These are phyloP conservation scores for Carpinus viminea DNA, from an alignment of 306 rosid species.

Conservation along the genomic window DNA sequence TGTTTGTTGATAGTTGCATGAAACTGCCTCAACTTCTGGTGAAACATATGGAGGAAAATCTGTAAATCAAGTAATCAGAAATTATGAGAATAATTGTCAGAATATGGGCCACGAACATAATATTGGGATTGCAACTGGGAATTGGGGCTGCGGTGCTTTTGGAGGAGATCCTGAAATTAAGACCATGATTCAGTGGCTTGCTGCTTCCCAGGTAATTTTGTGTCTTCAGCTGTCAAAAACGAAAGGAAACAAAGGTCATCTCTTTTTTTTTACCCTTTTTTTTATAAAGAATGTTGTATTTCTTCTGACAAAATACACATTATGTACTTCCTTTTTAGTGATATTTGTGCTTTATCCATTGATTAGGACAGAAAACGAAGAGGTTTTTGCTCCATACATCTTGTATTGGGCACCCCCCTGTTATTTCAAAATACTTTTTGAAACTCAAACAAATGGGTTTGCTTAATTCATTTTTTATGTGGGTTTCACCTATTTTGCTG, in stretches of 20 bases:
- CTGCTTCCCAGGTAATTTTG: slow-evolving; percentile 85
- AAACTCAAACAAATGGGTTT: too few species aligned
- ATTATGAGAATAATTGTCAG: slow-evolving; percentile 33
- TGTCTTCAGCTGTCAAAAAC: slow-evolving; percentile 21
- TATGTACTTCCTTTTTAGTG: background rate
- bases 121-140: slow-evolving; percentile 86
- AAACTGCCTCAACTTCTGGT: slow-evolving; percentile 32
- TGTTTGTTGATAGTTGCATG: slow-evolving; percentile 37
- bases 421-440: too few species aligned
- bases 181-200: slow-evolving; percentile 89
- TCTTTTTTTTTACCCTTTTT: background rate
- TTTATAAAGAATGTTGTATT: too few species aligned
- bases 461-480: too few species aligned
- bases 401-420: too few species aligned
- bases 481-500: too few species aligned
- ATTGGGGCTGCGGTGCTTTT: slow-evolving; percentile 98
- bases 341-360: background rate
- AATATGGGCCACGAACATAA: slow-evolving; percentile 28
- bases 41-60: slow-evolving; percentile 33
- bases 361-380: too few species aligned
- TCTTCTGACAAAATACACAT: background rate
- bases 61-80: slow-evolving; percentile 27
- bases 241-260: background rate
- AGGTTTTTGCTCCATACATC: too few species aligned
- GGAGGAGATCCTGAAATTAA: slow-evolving; percentile 96